These are phyloP conservation scores for Escovopsis weberi DNA, from an alignment of 2,329 filamentous ascomycete species.

Conservation along the genomic window DNA sequence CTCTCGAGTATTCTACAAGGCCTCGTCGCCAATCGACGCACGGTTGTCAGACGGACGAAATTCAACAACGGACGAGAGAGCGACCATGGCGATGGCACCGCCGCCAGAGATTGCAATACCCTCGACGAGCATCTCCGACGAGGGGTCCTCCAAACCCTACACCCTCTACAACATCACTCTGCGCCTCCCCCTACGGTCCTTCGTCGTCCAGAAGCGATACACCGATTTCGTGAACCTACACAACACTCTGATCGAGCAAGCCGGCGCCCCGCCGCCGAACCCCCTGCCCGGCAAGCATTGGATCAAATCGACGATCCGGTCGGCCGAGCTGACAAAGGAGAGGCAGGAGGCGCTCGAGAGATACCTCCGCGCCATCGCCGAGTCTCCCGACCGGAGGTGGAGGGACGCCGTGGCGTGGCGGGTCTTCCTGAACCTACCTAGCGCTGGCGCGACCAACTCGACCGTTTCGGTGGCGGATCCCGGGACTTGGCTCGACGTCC, in stretches of 20 bases:
- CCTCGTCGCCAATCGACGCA: too few relatives aligned
- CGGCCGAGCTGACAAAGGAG: slow-evolving; percentile 53
- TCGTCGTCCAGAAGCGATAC: slow-evolving; percentile 68
- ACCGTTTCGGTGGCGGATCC: slow-evolving; percentile 41
- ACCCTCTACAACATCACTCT: slow-evolving; percentile 69
- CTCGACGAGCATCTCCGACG: slow-evolving; percentile 43
- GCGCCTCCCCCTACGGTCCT: slow-evolving; percentile 60
- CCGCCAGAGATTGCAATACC: slow-evolving; percentile 54
- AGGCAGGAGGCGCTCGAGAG: slow-evolving; percentile 54
- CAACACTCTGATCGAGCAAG: slow-evolving; percentile 40
- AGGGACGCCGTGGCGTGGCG: slow-evolving; percentile 59
- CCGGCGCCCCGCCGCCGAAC: slow-evolving; percentile 49
- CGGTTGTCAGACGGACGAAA: too few relatives aligned
- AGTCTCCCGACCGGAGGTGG: slow-evolving; percentile 61
- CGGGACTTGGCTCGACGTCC: slow-evolving; percentile 61
- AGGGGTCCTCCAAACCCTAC: slow-evolving; percentile 45
- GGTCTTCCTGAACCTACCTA: slow-evolving; percentile 56
- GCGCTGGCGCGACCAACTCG: slow-evolving; percentile 32
- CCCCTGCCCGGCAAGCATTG: slow-evolving; percentile 61
- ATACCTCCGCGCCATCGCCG: slow-evolving; percentile 60
- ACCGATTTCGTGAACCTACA: slow-evolving; percentile 63
- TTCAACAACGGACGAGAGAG: too few relatives aligned
- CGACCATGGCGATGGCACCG: slow-evolving; percentile 36
- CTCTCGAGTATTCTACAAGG: too few relatives aligned
- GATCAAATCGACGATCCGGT: slow-evolving; percentile 59